A percentile compares a stretch with the other conserved stretches of the same genome.
Evolutionary conservation across 2,329 filamentous ascomycete species (phyloP).

Genomic region (Diaporthe humulicola): DNA sequence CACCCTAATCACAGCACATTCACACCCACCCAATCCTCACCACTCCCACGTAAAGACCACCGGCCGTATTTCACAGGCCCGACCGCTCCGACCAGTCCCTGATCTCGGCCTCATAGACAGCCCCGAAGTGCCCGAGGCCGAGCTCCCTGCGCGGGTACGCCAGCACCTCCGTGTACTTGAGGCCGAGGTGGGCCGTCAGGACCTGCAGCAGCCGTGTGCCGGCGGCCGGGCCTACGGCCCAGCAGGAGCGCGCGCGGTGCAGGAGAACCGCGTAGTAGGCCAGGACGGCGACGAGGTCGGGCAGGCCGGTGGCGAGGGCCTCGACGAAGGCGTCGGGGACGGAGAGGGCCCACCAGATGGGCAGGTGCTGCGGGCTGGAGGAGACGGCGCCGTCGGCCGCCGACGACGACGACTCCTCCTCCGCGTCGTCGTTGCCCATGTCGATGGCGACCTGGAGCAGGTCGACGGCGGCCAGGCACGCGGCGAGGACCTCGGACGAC

Average conservation of each 20-base stretch:
- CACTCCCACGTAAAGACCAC: no score
- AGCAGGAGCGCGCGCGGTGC: constrained; percentile 6
- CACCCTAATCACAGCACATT: not conserved
- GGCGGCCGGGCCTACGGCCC: constrained; percentile 11
- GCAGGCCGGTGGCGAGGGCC: constrained; percentile 16
- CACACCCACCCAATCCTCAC: no score
- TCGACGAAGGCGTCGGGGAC: constrained; percentile 13
- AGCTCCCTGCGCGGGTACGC: constrained; percentile 11
- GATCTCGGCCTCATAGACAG: not conserved
- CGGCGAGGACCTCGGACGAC: constrained; percentile 12
- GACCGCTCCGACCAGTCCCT: not conserved
- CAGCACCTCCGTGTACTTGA: constrained; percentile 17
- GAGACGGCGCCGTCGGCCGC: not conserved
- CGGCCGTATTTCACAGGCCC: not conserved
- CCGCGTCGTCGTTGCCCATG: not conserved
- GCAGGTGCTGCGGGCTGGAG: not conserved
- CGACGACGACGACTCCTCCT: not conserved
- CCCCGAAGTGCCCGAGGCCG: not conserved
- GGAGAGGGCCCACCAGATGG: constrained; percentile 24
- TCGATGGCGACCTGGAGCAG: constrained; percentile 21
- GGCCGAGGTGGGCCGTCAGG: constrained; percentile 10
- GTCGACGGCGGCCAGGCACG: constrained; percentile 23
- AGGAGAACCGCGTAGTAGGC: constrained; percentile 29
- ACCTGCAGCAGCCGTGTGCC: constrained; percentile 15
- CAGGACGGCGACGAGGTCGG: constrained; percentile 18